A percentile compares a stretch with the other conserved stretches of the same genome.
Evolutionary conservation across 192 early-diverging fungal species (phyloP).

Genomic region (Chytriomyces confervae): DNA sequence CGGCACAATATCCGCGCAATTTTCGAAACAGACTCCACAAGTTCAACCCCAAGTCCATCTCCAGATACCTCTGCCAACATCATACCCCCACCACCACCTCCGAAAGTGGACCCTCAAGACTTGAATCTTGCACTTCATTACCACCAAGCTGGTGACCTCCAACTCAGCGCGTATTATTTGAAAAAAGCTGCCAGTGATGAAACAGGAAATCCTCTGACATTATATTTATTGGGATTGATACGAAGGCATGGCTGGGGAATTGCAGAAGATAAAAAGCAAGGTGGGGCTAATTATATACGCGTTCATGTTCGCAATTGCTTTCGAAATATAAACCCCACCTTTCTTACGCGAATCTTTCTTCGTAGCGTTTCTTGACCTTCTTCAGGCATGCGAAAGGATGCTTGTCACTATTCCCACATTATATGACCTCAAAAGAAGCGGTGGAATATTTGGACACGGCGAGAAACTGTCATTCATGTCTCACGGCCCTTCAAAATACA

Average conservation of each 20-base stretch:
- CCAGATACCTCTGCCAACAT: background rate
- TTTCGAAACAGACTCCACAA: too few species aligned
- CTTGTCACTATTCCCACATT: conserved; percentile 14
- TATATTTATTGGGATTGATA: conserved; percentile 38
- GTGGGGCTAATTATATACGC: background rate
- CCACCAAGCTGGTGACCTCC: conserved; percentile 32
- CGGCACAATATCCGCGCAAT: too few species aligned
- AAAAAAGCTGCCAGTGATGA: conserved; percentile 22
- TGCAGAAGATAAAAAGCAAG: conserved; percentile 19
- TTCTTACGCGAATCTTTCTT: too few species aligned
- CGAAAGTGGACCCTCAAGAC: conserved; percentile 12
- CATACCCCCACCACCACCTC: conserved; percentile 29
- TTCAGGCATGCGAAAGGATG: conserved; percentile 1
- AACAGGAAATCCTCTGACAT: conserved; percentile 29
- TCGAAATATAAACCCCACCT: background rate
- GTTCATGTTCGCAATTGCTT: background rate
- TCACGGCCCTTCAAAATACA: too few species aligned
- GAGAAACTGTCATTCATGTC: too few species aligned
- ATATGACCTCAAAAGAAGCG: background rate
- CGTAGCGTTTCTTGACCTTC: conserved; percentile 26
- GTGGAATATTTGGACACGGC: too few species aligned
- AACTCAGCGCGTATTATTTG: conserved; percentile 33
- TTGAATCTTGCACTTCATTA: conserved; percentile 41
- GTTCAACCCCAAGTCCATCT: too few species aligned
- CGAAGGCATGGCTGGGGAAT: conserved; percentile 46